phyloP scores from a whole-genome alignment of 2,329 filamentous ascomycete species.

The Microdochium paspali region DNA sequence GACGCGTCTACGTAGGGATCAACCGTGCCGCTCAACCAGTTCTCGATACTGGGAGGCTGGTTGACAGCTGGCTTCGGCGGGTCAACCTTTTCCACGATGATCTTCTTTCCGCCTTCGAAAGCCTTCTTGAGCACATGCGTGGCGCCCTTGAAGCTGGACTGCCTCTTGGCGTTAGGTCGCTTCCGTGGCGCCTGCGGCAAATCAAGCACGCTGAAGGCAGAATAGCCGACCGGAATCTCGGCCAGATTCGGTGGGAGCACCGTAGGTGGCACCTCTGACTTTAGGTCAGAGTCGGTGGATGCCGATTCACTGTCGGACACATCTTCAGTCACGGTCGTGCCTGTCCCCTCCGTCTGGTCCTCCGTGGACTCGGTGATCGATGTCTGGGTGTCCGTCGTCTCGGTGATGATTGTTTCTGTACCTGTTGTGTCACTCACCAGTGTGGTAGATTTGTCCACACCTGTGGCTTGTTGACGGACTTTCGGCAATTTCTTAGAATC shows the following conservation, averaged over 20 bases:
- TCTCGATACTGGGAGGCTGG: constrained; percentile 55
- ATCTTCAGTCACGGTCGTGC: constrained; percentile 19
- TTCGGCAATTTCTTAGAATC: constrained; percentile 14
- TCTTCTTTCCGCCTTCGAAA: constrained; percentile 54
- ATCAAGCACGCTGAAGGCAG: constrained; percentile 57
- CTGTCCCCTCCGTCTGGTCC: constrained; percentile 1
- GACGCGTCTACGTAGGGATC: constrained; percentile 48
- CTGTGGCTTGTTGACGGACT: constrained; percentile 11
- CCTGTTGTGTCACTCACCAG: constrained; percentile 5
- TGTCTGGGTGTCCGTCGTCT: constrained; percentile 2
- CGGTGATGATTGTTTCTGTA: constrained; percentile 3
- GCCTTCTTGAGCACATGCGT: constrained; percentile 58
- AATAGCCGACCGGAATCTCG: constrained; percentile 55
- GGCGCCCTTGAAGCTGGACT: constrained; percentile 48
- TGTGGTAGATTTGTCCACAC: constrained; percentile 1
- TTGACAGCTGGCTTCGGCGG: constrained; percentile 39
- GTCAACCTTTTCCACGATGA: constrained; percentile 51
- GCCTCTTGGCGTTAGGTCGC: constrained; percentile 35
- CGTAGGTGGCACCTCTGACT: constrained; percentile 27
- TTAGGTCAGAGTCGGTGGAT: constrained; percentile 21
- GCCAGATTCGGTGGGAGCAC: constrained; percentile 42
- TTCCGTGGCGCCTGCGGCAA: constrained; percentile 23
- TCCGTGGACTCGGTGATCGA: constrained; percentile 13
- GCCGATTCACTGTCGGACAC: constrained; percentile 21
- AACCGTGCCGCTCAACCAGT: constrained; percentile 53